Conservation (phyloP, 1,284 basidiomycete genomes). For the Jaminaea rosea region DNA sequence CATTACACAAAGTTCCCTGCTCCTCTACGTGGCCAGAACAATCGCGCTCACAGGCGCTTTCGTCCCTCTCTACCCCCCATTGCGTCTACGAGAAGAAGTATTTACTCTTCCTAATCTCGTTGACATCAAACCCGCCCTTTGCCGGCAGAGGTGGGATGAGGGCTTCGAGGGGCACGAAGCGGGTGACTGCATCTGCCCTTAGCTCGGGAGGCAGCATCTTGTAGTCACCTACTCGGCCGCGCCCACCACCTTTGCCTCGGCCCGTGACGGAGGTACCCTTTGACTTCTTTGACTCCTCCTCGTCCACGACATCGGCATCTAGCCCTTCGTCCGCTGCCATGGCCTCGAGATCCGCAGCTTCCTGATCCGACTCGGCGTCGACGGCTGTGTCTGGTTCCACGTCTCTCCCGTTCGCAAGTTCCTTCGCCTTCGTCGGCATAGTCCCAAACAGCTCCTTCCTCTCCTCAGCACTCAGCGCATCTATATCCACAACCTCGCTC, state of each 20-base stretch:
- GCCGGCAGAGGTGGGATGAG: constrained; percentile 72
- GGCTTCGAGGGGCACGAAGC: constrained; percentile 66
- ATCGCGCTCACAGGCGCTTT: too few species aligned
- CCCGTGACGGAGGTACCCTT: constrained; percentile 2
- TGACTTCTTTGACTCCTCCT: constrained; percentile 3
- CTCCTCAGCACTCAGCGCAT: too few species aligned
- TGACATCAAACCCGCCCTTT: constrained; percentile 81
- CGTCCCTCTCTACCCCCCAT: not conserved
- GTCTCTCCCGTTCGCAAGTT: too few species aligned
- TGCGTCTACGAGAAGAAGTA: constrained; percentile 41
- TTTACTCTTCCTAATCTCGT: constrained; percentile 54
- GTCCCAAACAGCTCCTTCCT: too few species aligned
- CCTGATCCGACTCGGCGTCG: too few species aligned
- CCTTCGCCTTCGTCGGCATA: too few species aligned
- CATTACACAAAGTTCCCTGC: too few species aligned
- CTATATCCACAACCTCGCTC: too few species aligned
- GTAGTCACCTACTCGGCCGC: constrained; percentile 1
- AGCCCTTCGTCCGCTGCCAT: not conserved
- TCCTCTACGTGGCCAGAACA: too few species aligned
- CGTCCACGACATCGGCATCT: not conserved
- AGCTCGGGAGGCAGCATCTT: not conserved
- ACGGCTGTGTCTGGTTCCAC: too few species aligned
- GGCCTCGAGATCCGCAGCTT: not conserved
- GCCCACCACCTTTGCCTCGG: constrained; percentile 9
- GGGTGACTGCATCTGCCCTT: too few species aligned